Conservation (phyloP, 2,329 filamentous ascomycete species). For the Fusarium liriodendri region DNA sequence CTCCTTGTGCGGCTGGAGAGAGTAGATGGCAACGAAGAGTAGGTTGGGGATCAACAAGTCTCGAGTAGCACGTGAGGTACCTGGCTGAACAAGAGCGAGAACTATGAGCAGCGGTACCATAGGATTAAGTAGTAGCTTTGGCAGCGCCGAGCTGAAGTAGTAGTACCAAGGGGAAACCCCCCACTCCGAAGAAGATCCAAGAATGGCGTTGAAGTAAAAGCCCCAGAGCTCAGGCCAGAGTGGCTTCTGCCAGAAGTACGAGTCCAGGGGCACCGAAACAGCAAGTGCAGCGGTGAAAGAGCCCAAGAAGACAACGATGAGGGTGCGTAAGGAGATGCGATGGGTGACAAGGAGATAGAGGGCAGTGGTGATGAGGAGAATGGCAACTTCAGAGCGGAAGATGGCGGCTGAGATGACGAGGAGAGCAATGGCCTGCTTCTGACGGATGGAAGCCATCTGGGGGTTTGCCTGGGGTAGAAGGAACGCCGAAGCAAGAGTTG, state of each 20-base stretch:
- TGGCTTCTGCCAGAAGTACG: slow-evolving; percentile 90
- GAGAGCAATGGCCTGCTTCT: slow-evolving; percentile 75
- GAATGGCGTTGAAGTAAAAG: slow-evolving; percentile 91
- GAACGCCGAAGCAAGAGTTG: slow-evolving; percentile 71
- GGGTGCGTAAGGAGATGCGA: slow-evolving; percentile 63
- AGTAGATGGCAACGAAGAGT: slow-evolving; percentile 83
- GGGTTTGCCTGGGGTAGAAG: slow-evolving; percentile 51
- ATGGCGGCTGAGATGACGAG: slow-evolving; percentile 84
- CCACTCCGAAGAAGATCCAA: slow-evolving; percentile 87
- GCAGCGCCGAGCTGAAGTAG: slow-evolving; percentile 86
- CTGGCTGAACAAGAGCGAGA: slow-evolving; percentile 61
- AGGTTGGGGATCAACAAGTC: slow-evolving; percentile 74
- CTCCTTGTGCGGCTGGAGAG: slow-evolving; percentile 93
- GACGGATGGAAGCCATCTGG: slow-evolving; percentile 53
- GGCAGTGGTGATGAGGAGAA: slow-evolving; percentile 78
- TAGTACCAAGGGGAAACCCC: slow-evolving; percentile 87
- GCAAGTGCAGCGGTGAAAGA: slow-evolving; percentile 75
- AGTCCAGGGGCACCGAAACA: slow-evolving; percentile 82
- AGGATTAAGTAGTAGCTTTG: slow-evolving; percentile 87
- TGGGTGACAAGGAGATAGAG: slow-evolving; percentile 70
- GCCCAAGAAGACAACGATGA: slow-evolving; percentile 74
- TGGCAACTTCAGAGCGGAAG: slow-evolving; percentile 89
- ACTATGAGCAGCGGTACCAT: slow-evolving; percentile 68
- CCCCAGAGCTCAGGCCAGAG: slow-evolving; percentile 92
- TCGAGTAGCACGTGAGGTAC: slow-evolving; percentile 55